Base-by-base conservation (phyloP, 192 early-diverging fungal genomes). In the Linderina pennispora region DNA sequence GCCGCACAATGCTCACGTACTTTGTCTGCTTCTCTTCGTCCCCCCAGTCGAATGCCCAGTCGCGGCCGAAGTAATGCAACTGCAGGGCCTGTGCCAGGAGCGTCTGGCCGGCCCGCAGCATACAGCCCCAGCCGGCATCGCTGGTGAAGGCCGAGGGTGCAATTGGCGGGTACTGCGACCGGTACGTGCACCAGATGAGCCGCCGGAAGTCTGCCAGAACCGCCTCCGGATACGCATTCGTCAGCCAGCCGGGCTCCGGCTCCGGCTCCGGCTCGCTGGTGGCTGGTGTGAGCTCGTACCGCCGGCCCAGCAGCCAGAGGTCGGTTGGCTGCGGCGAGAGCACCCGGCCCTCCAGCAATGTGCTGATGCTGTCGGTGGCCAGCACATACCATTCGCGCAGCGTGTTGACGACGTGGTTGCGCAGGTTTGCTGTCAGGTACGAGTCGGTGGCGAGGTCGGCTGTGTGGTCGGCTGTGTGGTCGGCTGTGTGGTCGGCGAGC, bases 71-170 rank as follows among this genome's bases (percentile, higher is more conserved):
- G 19, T 78, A 53, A 51, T 88, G 81, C 16, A 86, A 53, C 45
- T 90, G 56, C 14, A 96, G 63, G 0, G 90, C 81, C 53, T 90
- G 92, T 0, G 89, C 84, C 32, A 99, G 77, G 23, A 99, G 65
- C 61, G 88, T 90, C 68, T 99, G 96, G 0, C 94, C 92, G 33
- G 87, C 88, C 18, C 96, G 64, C 41, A 99, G 61, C 96, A 99
- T 99, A 67, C 96, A 99, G 0, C 96, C 96, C 92, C 92, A 92
- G 4, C 90, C 90, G 36, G 82, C 77, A 58, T 99, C 96, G 8
- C 81, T 83, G 15, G 89, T 94, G 48, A 82, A 91, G 16, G 84
- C 82, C 7, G 86, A 59, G 6, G 53, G 72, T 43, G 77, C 58
- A 48, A 98, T 93, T 2, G 87, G 81, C 8, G 89, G 81, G 66